These are phyloP conservation scores for Mycena polygramma DNA, from an alignment of 768 basidiomycete genomes.

Conservation along the genomic window DNA sequence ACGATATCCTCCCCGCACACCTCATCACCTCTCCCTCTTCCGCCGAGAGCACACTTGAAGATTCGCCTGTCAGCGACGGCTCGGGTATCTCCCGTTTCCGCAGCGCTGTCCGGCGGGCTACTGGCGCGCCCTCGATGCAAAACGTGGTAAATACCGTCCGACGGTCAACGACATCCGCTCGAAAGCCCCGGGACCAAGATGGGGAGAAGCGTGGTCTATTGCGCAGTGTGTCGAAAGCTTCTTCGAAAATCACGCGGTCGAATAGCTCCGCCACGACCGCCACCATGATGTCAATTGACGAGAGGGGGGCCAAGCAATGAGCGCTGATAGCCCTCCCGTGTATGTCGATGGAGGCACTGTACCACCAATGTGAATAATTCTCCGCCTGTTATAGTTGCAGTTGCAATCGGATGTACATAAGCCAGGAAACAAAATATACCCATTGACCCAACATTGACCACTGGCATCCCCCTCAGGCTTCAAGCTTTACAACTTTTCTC, in stretches of 20 bases:
- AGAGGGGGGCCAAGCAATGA: not conserved
- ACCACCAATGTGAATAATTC: not conserved
- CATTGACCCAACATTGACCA: not conserved
- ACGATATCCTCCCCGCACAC: conserved; percentile 60
- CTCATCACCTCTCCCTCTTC: conserved; percentile 58
- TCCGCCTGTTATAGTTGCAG: not conserved
- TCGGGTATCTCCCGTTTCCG: conserved; percentile 40
- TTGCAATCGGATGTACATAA: not conserved
- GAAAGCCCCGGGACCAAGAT: conserved; percentile 41
- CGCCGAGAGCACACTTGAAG: conserved; percentile 36
- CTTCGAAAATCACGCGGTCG: conserved; percentile 16
- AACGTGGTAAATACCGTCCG: conserved; percentile 51
- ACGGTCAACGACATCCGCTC: conserved; percentile 55
- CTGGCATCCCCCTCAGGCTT: not conserved
- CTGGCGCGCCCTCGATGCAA: conserved; percentile 53
- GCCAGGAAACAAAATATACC: not conserved
- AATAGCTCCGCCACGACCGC: conserved; percentile 18
- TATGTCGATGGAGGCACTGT: not conserved
- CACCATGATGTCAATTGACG: not conserved
- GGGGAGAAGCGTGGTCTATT: conserved; percentile 31
- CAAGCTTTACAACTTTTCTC: no score
- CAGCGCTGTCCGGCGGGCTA: conserved; percentile 47
- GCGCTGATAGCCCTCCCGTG: not conserved
- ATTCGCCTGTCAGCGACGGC: conserved; percentile 20
- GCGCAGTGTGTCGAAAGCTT: conserved; percentile 13